Base-by-base conservation (phyloP, 2,329 filamentous ascomycete genomes). In the Ciborinia camelliae region DNA sequence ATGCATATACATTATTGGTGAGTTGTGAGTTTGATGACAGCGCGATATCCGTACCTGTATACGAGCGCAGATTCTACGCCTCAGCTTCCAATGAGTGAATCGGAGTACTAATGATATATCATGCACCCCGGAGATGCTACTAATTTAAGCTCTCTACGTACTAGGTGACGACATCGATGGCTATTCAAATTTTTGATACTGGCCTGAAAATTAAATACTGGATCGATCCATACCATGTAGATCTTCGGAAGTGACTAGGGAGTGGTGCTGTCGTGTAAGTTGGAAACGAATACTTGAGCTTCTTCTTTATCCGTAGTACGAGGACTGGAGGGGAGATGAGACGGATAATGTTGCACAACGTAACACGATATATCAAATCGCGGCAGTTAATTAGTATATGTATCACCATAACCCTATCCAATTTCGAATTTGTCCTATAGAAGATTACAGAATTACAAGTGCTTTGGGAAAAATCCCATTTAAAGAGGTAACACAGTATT, bases 341-440 rank as follows among this genome's bases (percentile, higher is more conserved):
- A n/a, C 26, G 35, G 35, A 41, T 12, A 41, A 28, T 41, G 14
- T n/a, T 39, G 26, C 23, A 30, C 35, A 26, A 14, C 35, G 39
- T 43, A 53, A 23, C 32, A 39, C 51, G 20, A 18, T 37, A 7
- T 23, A 53, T 26, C 1, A 43, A 15, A 45, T 35, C 26, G 50
- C 60, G 60, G 50, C 18, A 55, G 50, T 62, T 62, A 28, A 30
- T 43, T 43, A 28, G 39, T 15, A 47, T 32, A 20, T 55, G 23
- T 28, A 45, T n/a, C 60, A 9, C 45, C 15, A 9, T 3, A 32
- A 32, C 14, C 28, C 20, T 10, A 20, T n/a, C 28, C 18, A 32
- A 51, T 20, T 51, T 45, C 39, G 41, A 47, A 14, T 51, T n/a
- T 39, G 57, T 30, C n/a, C 57, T 32, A n/a, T 30, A 37, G 18